A percentile compares a stretch with the other conserved stretches of the same genome.
phyloP scores from a whole-genome alignment of 1,284 basidiomycete species.

The Melampsora abietis-canadensis region DNA sequence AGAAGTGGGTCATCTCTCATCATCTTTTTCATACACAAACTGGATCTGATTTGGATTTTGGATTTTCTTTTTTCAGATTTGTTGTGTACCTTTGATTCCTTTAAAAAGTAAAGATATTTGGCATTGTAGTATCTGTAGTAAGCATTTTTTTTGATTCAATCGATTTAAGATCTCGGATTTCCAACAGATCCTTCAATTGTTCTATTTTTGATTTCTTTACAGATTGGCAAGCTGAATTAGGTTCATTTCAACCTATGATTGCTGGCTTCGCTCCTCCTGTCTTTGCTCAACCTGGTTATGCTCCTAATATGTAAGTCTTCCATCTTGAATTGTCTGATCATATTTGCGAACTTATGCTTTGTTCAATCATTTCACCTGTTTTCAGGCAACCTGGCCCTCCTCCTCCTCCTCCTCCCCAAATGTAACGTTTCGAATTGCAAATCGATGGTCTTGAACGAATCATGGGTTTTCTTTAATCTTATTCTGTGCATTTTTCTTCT shows the following conservation, averaged over 20 bases:
- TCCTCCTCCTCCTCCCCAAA: conserved; percentile 10
- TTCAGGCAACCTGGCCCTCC: background rate
- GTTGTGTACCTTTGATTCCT: conserved; percentile 19
- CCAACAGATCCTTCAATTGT: too few species aligned
- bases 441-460: too few species aligned
- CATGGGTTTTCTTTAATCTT: too few species aligned
- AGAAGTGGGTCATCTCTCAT: background rate
- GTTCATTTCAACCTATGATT: conserved; percentile 14
- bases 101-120: conserved; percentile 20
- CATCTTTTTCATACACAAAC: background rate
- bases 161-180: background rate
- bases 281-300: background rate
- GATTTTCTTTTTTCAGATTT: conserved; percentile 10
- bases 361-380: too few species aligned
- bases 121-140: conserved; percentile 40
- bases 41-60: too few species aligned
- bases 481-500: too few species aligned
- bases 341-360: too few species aligned
- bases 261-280: background rate
- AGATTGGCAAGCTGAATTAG: conserved; percentile 33
- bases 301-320: background rate
- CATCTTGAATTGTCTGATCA: background rate
- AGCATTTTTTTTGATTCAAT: background rate
- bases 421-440: conserved; percentile 1
- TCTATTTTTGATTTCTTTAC: background rate